phyloP scores from a whole-genome alignment of 2,329 filamentous ascomycete genomes.

The Exophiala bonariae region DNA sequence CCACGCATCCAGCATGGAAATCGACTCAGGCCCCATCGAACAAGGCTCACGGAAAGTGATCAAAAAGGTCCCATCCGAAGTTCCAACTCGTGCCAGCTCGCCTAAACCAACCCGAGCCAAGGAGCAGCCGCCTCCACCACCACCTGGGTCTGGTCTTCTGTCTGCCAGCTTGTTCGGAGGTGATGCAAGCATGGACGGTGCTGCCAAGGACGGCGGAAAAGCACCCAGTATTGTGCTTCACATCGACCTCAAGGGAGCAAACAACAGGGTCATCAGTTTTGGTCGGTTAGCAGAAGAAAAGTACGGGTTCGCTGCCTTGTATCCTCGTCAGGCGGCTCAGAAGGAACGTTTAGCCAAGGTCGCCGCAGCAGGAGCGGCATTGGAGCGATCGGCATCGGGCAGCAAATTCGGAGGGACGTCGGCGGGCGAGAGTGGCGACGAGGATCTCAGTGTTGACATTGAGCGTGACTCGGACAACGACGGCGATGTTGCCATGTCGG shows the following conservation, averaged over 20 bases:
- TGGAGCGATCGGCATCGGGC: conserved; percentile 59
- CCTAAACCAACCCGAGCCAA: conserved; percentile 59
- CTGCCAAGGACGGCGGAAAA: conserved; percentile 41
- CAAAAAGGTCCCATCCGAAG: conserved; percentile 46
- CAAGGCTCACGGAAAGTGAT: conserved; percentile 35
- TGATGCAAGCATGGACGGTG: conserved; percentile 45
- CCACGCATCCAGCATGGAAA: conserved; percentile 18
- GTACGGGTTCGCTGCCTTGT: conserved; percentile 91
- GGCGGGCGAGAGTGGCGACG: conserved; percentile 53
- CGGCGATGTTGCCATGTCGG: conserved; percentile 44
- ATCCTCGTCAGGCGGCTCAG: conserved; percentile 86
- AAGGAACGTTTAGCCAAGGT: conserved; percentile 85
- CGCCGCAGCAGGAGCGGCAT: conserved; percentile 79
- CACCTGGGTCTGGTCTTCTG: conserved; percentile 64
- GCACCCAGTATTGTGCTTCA: conserved; percentile 80
- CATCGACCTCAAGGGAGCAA: conserved; percentile 76
- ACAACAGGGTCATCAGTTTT: conserved; percentile 93
- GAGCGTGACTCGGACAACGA: conserved; percentile 64
- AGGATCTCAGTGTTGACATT: conserved; percentile 88
- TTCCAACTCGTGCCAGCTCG: conserved; percentile 54
- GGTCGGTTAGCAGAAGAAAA: conserved; percentile 89
- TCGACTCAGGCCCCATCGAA: conserved; percentile 24
- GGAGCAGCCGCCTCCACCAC: conserved; percentile 57
- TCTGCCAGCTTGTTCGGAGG: conserved; percentile 62
- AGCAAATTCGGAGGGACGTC: conserved; percentile 67